Evolutionary conservation across 176 grass and related monocot species (phyloP).

Genomic region (Calamus simplicifolius): DNA sequence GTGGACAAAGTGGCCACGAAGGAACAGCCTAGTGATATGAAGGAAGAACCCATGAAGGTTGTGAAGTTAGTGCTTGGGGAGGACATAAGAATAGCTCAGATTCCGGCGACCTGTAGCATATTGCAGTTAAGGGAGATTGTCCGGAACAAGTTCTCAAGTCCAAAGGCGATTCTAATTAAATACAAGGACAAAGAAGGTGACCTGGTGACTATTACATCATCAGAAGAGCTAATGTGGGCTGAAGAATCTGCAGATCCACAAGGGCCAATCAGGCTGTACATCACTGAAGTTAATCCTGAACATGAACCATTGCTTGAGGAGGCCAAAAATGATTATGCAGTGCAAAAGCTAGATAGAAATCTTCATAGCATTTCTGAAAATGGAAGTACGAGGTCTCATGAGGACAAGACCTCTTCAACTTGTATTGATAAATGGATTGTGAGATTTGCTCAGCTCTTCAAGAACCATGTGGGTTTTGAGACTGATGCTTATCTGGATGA

Average conservation of each 20-base stretch:
- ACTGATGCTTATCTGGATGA: slow-evolving; percentile 74
- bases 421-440: slow-evolving; percentile 68
- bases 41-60: slow-evolving; percentile 39
- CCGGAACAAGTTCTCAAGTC: slow-evolving; percentile 58
- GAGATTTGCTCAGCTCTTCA: slow-evolving; percentile 69
- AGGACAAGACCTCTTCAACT: slow-evolving; percentile 14
- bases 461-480: slow-evolving; percentile 59
- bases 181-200: slow-evolving; percentile 90
- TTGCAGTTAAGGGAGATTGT: slow-evolving; percentile 55
- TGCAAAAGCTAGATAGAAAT: slow-evolving; percentile 24
- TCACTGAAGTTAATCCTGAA: slow-evolving; percentile 69
- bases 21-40: slow-evolving; percentile 17
- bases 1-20: not conserved
- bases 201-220: slow-evolving; percentile 78
- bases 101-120: slow-evolving; percentile 57
- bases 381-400: slow-evolving; percentile 23
- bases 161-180: slow-evolving; percentile 71
- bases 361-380: slow-evolving; percentile 24
- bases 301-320: slow-evolving; percentile 40
- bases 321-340: slow-evolving; percentile 26
- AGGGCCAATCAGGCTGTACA: slow-evolving; percentile 51
- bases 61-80: slow-evolving; percentile 83
- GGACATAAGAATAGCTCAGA: slow-evolving; percentile 83
- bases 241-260: slow-evolving; percentile 48
- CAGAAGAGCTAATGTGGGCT: slow-evolving; percentile 68